A percentile compares a stretch with the other conserved stretches of the same genome.
These are phyloP conservation scores for Chaetothyriales sp. DNA, from an alignment of 2,329 filamentous ascomycete genomes.

Conservation along the genomic window DNA sequence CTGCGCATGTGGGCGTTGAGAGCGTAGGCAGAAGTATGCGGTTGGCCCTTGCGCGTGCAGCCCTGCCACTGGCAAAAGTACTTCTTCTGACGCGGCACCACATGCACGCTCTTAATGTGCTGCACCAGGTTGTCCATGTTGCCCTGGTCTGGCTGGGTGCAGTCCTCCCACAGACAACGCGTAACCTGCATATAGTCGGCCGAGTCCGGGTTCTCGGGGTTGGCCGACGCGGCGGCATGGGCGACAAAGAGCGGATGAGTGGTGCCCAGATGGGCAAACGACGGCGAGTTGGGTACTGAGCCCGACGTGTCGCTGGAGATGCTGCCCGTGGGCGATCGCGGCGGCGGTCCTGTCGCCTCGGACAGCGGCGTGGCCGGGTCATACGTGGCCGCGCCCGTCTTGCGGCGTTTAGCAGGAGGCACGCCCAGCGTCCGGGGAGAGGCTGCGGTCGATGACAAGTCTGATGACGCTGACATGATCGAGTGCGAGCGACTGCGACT, in stretches of 20 bases:
- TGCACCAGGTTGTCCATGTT: slow-evolving; percentile 72
- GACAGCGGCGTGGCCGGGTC: slow-evolving; percentile 38
- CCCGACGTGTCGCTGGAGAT: slow-evolving; percentile 85
- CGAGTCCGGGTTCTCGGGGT: slow-evolving; percentile 16
- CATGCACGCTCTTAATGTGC: slow-evolving; percentile 84
- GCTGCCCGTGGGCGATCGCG: slow-evolving; percentile 43
- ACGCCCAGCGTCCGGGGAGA: slow-evolving; percentile 21
- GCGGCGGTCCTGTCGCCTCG: slow-evolving; percentile 18
- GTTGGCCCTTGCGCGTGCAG: slow-evolving; percentile 72
- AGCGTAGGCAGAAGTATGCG: slow-evolving; percentile 89
- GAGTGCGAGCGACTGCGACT: slow-evolving; percentile 33
- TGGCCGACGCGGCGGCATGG: slow-evolving; percentile 21
- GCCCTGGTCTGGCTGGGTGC: slow-evolving; percentile 51
- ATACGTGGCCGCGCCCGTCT: slow-evolving; percentile 30
- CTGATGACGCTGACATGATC: slow-evolving; percentile 20
- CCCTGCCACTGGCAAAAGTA: slow-evolving; percentile 98
- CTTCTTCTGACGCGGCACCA: slow-evolving; percentile 83
- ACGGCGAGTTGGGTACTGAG: slow-evolving; percentile 59
- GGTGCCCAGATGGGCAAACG: slow-evolving; percentile 42
- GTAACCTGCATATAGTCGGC: slow-evolving; percentile 45
- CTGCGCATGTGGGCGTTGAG: slow-evolving; percentile 95
- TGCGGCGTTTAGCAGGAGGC: slow-evolving; percentile 35
- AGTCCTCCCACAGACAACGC: slow-evolving; percentile 63
- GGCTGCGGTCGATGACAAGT: slow-evolving; percentile 11
- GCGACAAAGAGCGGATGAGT: slow-evolving; percentile 21